Percentiles rank a stretch among this genome's conserved stretches.
These are phyloP conservation scores for Arxiozyma bovina DNA, from an alignment of 1,139 yeast species.

Conservation along the genomic window DNA sequence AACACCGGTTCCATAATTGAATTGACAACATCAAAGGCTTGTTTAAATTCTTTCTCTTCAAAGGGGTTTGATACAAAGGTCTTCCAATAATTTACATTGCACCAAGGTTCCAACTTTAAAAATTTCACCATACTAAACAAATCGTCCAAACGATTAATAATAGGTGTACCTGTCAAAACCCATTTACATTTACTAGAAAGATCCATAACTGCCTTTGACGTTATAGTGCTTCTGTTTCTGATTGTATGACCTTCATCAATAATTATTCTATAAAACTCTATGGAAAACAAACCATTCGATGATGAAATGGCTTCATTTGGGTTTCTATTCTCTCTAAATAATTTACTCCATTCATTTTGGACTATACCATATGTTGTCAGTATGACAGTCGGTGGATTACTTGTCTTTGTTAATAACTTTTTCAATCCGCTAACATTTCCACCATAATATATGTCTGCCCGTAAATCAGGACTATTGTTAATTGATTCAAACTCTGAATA, in stretches of 20 bases:
- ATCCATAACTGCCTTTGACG: constrained; percentile 71
- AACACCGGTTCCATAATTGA: constrained; percentile 78
- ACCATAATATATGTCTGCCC: constrained; percentile 65
- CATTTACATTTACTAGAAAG: constrained; percentile 61
- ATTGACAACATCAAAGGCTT: constrained; percentile 75
- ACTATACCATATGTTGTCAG: constrained; percentile 87
- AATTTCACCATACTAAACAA: constrained; percentile 70
- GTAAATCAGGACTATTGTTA: constrained; percentile 40
- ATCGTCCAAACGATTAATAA: constrained; percentile 82
- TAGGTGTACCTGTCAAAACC: constrained; percentile 92
- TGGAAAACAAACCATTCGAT: constrained; percentile 53
- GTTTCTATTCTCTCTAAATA: constrained; percentile 6
- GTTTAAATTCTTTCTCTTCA: constrained; percentile 58
- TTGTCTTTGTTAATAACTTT: constrained; percentile 20
- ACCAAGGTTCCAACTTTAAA: constrained; percentile 80
- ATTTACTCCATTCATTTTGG: constrained; percentile 53
- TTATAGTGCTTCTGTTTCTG: constrained; percentile 68
- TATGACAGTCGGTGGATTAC: constrained; percentile 58
- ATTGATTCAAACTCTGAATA: constrained; percentile 64
- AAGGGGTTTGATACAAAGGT: constrained; percentile 80
- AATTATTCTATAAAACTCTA: constrained; percentile 69
- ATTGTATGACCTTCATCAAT: constrained; percentile 92
- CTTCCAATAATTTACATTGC: constrained; percentile 79
- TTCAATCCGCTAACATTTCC: constrained; percentile 45
- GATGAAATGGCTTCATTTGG: constrained; percentile 8